These are phyloP conservation scores for Haematococcus sp. DNA, from an alignment of 139 green algal species.

Conservation along the genomic window DNA sequence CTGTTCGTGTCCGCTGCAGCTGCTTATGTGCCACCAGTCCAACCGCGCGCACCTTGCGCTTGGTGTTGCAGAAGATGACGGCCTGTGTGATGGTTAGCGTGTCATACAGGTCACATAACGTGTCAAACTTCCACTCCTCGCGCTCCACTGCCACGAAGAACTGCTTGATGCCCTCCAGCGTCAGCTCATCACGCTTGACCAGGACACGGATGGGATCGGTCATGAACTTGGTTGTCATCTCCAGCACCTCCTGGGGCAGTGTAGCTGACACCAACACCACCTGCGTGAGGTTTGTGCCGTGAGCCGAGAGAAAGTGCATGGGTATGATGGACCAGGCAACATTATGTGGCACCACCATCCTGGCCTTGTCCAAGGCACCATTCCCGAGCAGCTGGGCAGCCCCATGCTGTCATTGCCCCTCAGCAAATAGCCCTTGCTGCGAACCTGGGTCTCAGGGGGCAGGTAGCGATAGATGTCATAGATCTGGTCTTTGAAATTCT, in stretches of 20 bases:
- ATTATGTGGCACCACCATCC: too few species aligned
- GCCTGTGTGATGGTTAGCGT: conserved; percentile 98
- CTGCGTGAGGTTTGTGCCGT: conserved; percentile 25
- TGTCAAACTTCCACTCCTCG: conserved; percentile 99
- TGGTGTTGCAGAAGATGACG: conserved; percentile 99
- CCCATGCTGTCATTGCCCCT: too few species aligned
- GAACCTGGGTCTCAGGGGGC: conserved; percentile 40
- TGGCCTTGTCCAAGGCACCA: too few species aligned
- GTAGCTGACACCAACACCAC: conserved; percentile 96
- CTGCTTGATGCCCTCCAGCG: conserved; percentile 99
- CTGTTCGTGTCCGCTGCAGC: too few species aligned
- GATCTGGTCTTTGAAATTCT: conserved; percentile 99
- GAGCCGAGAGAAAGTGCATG: too few species aligned
- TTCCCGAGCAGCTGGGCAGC: too few species aligned
- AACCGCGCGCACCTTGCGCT: conserved; percentile 74
- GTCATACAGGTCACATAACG: conserved; percentile 98
- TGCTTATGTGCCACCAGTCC: background rate
- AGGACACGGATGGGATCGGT: conserved; percentile 96
- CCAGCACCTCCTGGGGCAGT: conserved; percentile 91
- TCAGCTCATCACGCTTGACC: conserved; percentile 99
- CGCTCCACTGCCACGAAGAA: conserved; percentile 99
- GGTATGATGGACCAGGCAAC: too few species aligned
- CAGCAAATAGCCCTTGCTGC: background rate
- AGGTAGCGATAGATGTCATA: conserved; percentile 95
- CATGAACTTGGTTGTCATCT: conserved; percentile 99